phyloP scores from a whole-genome alignment of 2,329 filamentous ascomycete species.

The Paracoccidioides brasiliensis region DNA sequence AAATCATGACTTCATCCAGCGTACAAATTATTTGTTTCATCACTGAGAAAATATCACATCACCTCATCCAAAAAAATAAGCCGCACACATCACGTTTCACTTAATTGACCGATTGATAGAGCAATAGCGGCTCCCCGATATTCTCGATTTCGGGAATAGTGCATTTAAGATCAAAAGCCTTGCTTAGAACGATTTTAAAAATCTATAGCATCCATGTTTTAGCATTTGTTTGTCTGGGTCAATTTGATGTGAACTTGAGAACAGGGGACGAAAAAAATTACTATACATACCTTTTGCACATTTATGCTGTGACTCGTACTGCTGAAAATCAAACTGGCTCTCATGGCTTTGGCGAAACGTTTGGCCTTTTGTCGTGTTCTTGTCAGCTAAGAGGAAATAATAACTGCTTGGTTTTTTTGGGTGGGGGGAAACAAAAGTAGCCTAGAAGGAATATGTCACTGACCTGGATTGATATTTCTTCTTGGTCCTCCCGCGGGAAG shows the following conservation, averaged over 20 bases:
- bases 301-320: conserved; percentile 99
- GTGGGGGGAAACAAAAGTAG: background rate
- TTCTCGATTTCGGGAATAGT: conserved; percentile 99
- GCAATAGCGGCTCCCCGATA: conserved; percentile 82
- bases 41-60: background rate
- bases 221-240: conserved; percentile 11
- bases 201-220: conserved; percentile 47
- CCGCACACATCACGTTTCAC: background rate
- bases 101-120: conserved; percentile 44
- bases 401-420: background rate
- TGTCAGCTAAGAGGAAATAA: conserved; percentile 13
- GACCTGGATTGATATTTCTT: conserved; percentile 95
- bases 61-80: background rate
- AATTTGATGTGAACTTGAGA: background rate
- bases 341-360: conserved; percentile 96
- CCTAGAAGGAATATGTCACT: conserved; percentile 6
- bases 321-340: conserved; percentile 92
- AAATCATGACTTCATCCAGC: conserved; percentile 7
- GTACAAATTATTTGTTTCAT: conserved; percentile 3
- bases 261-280: background rate
- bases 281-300: conserved; percentile 71
- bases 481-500: conserved; percentile 91
- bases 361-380: conserved; percentile 49
- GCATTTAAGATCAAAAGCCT: conserved; percentile 97
- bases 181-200: conserved; percentile 98